phyloP scores from a whole-genome alignment of 495 filamentous ascomycete genomes.

The Diplogelasinospora grovesii region DNA sequence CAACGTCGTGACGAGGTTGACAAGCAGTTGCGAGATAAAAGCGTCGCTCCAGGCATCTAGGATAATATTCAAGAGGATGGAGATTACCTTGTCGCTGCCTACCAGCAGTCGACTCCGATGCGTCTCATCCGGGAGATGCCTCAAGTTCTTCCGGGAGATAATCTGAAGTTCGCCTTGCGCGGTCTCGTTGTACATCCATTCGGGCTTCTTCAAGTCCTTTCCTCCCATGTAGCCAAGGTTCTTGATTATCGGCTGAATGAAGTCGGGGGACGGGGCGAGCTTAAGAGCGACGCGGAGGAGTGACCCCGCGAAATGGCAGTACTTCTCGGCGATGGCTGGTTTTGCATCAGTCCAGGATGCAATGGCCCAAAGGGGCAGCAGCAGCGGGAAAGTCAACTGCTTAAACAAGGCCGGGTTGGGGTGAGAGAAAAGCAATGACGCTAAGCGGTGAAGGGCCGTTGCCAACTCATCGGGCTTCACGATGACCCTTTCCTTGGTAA shows the following conservation, averaged over 20 bases:
- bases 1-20: constrained; percentile 56
- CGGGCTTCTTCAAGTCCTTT: constrained; percentile 15
- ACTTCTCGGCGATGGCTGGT: constrained; percentile 20
- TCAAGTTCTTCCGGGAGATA: constrained; percentile 16
- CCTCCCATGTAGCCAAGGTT: constrained; percentile 38
- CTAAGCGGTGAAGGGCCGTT: constrained; percentile 50
- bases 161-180: constrained; percentile 24
- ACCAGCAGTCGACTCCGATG: too few relatives aligned
- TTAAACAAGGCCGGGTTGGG: constrained; percentile 69
- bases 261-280: constrained; percentile 37
- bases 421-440: constrained; percentile 54
- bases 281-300: constrained; percentile 41
- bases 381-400: constrained; percentile 55
- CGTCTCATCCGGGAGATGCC: constrained; percentile 2
- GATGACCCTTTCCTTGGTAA: constrained; percentile 33
- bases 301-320: constrained; percentile 31
- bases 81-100: constrained; percentile 39
- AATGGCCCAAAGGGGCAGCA: constrained; percentile 66
- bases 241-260: constrained; percentile 32
- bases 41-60: constrained; percentile 46
- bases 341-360: constrained; percentile 41
- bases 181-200: constrained; percentile 31
- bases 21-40: constrained; percentile 55
- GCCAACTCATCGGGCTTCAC: constrained; percentile 37
- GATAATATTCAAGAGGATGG: constrained; percentile 51